Evolutionary conservation across 805 yeast genomes (phyloP), one percentile per base, ranked within the genome.

Genomic region (Grigorovia yakushimaensis): DNA sequence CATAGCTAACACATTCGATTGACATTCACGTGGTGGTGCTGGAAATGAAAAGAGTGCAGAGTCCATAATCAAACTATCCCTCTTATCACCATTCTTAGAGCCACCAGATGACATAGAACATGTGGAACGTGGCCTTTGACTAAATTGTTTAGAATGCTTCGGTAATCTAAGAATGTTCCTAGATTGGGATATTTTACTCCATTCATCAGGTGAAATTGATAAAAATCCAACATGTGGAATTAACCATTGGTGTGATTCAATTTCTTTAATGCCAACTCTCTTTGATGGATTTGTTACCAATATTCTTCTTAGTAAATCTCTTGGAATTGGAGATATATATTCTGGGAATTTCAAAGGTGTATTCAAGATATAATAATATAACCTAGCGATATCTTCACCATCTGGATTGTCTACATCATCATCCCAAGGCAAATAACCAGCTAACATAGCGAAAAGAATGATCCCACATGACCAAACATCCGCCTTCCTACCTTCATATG

Each of bases 381-480:
- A 73, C 61, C 83, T 81, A 18, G 89, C 85, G 60, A 93, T 91
- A 65, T 93, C 93, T 45, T 88, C 84, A 43, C 97, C 96, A 62
- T 93, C 96, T 35, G 96, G 97, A 61, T 93, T 93, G 47, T 84
- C 84, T 18, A 95, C 89, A 65, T 93, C 99, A 65, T 93, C 98
- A 62, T 93, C 98, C 72, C 88, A 93, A 1, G 98, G 98, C 51
- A 93, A 73, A 66, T 93, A 93, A 3, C 98, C 98, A 0, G 98
- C 91, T 47, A 93, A 73, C 96, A 93, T 93, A 11, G 98, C 98
- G 62, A 91, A 93, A 41, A 93, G 69, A 46, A 93, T 93, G 19
- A 93, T 88, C 48, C 98, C 98, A 57, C 95, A 79, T 1, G 96
- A 87, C 98, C 98, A 93, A 39, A 91, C 83, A 67, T 93, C 98